A percentile compares a stretch with the other conserved stretches of the same genome.
Conservation (phyloP, 257 asterid species). For the Capsicum rhomboideum region DNA sequence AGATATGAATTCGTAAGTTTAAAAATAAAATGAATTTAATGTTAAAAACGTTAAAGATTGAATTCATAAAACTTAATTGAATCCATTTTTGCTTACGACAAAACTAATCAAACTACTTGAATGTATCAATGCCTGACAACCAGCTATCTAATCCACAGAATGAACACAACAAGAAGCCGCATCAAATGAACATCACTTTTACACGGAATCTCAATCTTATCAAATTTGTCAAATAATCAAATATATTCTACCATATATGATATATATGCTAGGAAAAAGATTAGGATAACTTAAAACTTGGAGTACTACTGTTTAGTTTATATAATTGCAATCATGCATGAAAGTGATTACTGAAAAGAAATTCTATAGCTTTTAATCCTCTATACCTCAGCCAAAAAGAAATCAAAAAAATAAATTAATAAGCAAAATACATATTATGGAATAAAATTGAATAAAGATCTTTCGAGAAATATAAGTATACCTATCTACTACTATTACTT, state of each 20-base stretch:
- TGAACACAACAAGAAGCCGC: neutral
- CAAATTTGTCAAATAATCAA: neutral
- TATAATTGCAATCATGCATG: neutral
- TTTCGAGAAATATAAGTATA: neutral
- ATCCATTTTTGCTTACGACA: too few relatives aligned
- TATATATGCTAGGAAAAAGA: neutral
- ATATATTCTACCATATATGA: neutral
- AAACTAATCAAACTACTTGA: neutral
- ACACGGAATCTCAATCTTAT: neutral
- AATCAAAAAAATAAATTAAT: neutral
- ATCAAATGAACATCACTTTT: neutral
- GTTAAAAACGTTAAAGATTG: too few relatives aligned
- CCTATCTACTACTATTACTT: too few relatives aligned
- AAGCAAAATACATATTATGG: neutral
- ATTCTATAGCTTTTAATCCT: neutral
- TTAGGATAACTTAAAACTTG: too few relatives aligned
- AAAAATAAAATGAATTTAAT: too few relatives aligned
- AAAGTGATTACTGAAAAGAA: neutral
- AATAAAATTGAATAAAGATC: neutral
- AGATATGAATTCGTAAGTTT: too few relatives aligned
- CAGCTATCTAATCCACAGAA: neutral
- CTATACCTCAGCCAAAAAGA: neutral
- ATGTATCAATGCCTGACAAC: neutral
- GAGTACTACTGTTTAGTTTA: too few relatives aligned
- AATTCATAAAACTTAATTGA: neutral